A percentile compares a stretch with the other conserved stretches of the same genome.
Evolutionary conservation across 768 basidiomycete genomes (phyloP).

Genomic region (Trametes coccinea): DNA sequence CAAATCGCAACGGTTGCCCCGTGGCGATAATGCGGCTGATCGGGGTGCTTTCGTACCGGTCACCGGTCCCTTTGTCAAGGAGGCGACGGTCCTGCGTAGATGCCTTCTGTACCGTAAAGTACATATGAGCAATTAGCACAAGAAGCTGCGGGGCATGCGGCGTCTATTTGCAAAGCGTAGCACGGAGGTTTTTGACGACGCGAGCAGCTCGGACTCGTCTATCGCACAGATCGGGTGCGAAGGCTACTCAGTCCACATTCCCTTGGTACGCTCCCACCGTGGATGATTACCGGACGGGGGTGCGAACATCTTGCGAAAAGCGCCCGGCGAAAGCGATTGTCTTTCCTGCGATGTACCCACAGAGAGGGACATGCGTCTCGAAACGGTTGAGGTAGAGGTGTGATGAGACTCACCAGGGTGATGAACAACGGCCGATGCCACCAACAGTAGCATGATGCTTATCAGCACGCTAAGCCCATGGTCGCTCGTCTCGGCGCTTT

Average conservation of each 20-base stretch:
- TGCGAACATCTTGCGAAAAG: background rate
- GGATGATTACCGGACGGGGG: background rate
- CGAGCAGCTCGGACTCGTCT: background rate
- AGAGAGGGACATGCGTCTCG: too few species aligned
- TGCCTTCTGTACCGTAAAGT: conserved; percentile 2
- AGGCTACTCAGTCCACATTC: background rate
- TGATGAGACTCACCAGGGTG: too few species aligned
- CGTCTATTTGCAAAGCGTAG: background rate
- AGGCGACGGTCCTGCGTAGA: background rate
- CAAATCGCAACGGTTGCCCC: background rate
- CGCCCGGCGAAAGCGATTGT: background rate
- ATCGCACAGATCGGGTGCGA: background rate
- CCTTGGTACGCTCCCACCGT: background rate
- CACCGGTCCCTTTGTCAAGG: background rate
- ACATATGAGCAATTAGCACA: background rate
- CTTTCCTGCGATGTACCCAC: background rate
- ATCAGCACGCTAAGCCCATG: background rate
- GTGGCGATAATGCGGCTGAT: background rate
- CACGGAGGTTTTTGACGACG: background rate
- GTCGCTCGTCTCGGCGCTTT: background rate
- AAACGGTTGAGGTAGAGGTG: too few species aligned
- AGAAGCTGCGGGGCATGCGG: background rate
- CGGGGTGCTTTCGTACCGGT: background rate
- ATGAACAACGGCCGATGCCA: background rate
- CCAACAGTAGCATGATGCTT: background rate